Percentiles rank a stretch among this genome's conserved stretches.
Evolutionary conservation across 345 rosid genomes (phyloP).

Genomic region (Salix viminalis): DNA sequence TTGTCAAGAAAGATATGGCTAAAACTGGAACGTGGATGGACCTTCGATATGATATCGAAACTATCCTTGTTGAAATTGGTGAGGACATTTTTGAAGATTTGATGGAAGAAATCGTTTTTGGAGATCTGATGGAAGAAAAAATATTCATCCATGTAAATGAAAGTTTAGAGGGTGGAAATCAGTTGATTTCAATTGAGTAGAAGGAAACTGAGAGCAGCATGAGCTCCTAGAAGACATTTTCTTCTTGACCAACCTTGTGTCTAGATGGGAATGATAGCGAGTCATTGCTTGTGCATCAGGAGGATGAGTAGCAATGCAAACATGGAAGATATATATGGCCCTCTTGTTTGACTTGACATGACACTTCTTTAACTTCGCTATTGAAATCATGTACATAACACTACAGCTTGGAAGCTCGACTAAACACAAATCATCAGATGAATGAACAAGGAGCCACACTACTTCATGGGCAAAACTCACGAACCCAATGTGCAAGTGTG

Average conservation of each 20-base stretch:
- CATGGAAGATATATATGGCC: not conserved
- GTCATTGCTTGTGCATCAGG: not conserved
- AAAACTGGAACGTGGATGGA: slow-evolving; percentile 66
- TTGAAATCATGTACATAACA: slow-evolving; percentile 10
- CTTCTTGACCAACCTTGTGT: not conserved
- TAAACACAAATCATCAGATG: not conserved
- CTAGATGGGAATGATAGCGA: not conserved
- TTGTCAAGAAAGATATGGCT: slow-evolving; percentile 66
- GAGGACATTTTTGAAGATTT: slow-evolving; percentile 59
- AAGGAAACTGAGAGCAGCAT: slow-evolving; percentile 27
- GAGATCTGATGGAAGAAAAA: slow-evolving; percentile 58
- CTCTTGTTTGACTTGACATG: not conserved
- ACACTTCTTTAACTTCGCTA: slow-evolving; percentile 3
- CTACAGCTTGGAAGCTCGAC: not conserved
- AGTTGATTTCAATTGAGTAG: slow-evolving; percentile 23
- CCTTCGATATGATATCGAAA: slow-evolving; percentile 40
- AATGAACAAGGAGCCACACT: not conserved
- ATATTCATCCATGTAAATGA: slow-evolving; percentile 29
- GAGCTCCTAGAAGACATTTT: slow-evolving; percentile 13
- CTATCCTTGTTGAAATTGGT: slow-evolving; percentile 42
- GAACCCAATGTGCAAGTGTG: not conserved
- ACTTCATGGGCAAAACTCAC: not conserved
- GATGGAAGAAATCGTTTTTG: slow-evolving; percentile 53
- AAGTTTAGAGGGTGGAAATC: slow-evolving; percentile 17
- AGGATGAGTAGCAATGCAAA: not conserved